These are phyloP conservation scores for Harringtonia lauricola DNA, from an alignment of 2,329 filamentous ascomycete genomes.

Conservation along the genomic window DNA sequence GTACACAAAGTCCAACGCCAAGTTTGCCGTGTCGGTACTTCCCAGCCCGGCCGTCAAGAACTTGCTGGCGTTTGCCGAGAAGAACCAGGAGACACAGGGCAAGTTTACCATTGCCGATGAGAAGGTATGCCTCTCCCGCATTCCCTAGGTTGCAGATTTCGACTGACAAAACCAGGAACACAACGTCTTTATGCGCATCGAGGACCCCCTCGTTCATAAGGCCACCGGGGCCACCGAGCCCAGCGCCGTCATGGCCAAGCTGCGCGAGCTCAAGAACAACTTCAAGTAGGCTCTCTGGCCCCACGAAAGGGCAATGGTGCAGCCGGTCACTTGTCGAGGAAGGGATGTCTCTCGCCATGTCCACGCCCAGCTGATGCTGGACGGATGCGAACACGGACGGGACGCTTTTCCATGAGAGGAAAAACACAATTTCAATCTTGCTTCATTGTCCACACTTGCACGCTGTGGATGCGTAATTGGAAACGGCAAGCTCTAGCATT, in stretches of 20 bases:
- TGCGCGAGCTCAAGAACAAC: constrained; percentile 86
- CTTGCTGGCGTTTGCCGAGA: constrained; percentile 63
- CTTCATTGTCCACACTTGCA: constrained; percentile 62
- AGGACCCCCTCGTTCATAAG: constrained; percentile 78
- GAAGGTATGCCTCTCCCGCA: constrained; percentile 59
- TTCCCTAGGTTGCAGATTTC: constrained; percentile 1
- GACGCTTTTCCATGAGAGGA: constrained; percentile 6
- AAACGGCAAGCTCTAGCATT: constrained; percentile 57
- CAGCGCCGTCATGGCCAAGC: constrained; percentile 70
- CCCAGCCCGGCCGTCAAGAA: constrained; percentile 67
- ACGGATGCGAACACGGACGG: too few species aligned
- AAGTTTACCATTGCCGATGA: constrained; percentile 96
- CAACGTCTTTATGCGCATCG: constrained; percentile 91
- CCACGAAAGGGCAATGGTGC: too few species aligned
- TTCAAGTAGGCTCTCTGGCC: too few species aligned
- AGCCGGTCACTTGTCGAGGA: background rate
- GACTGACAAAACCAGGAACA: constrained; percentile 49
- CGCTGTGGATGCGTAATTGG: constrained; percentile 36
- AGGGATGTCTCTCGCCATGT: constrained; percentile 22
- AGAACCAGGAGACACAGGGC: constrained; percentile 81
- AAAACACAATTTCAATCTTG: constrained; percentile 31
- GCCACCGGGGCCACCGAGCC: constrained; percentile 71
- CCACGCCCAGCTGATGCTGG: constrained; percentile 12
- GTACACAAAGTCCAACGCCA: constrained; percentile 95
- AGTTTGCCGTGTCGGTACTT: constrained; percentile 69